Base-by-base conservation (phyloP, 352 stramenopile genomes). In the Plasmopara viticola region DNA sequence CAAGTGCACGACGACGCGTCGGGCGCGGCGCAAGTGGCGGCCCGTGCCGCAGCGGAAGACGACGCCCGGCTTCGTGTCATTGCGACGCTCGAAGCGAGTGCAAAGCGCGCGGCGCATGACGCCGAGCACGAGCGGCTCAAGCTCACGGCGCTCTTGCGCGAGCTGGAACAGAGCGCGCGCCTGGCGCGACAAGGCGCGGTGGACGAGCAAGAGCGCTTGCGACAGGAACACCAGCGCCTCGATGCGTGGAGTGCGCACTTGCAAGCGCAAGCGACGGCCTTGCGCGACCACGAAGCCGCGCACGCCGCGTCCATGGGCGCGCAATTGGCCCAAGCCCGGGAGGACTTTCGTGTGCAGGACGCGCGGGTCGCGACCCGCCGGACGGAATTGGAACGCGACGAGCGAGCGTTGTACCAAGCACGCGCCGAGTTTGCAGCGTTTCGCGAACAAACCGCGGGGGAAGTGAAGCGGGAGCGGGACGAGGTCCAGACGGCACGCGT, bases 171-270 rank as follows among this genome's bases (percentile, higher is more conserved):
- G 12, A 78, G 68, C 6, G 60, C 86, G 30, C 72, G 79, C 0
- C 58, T 71, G 30, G 63, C 58, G 18, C 71, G 77, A 6, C 75
- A 87, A 42, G 77, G 83, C 47, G 64, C 83, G 25, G 46, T 86
- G 9, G 81, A 90, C 18, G 78, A 92, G 43, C 84, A 86, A 41
- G 79, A 92, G 61, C 73, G 82, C 3, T 42, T 92, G 34, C 64
- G 77, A 8, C 66, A 80, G 17, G 79, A 92, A 42, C 82, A 92
- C 51, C 44, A 72, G n/a, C 78, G 81, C 0, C 34, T 92, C 5
- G 71, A 78, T 35, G 70, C 69, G 10, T 55, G 89, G 0, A 72
- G 77, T 20, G 47, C 69, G 6, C 78, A 92, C 31, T 85, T 88
- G 41, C 75, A 90, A 35, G 76, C 74, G 5, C 81, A 92, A 56